phyloP scores from a whole-genome alignment of 495 filamentous ascomycete genomes.

The Tuber microsphaerosporum region DNA sequence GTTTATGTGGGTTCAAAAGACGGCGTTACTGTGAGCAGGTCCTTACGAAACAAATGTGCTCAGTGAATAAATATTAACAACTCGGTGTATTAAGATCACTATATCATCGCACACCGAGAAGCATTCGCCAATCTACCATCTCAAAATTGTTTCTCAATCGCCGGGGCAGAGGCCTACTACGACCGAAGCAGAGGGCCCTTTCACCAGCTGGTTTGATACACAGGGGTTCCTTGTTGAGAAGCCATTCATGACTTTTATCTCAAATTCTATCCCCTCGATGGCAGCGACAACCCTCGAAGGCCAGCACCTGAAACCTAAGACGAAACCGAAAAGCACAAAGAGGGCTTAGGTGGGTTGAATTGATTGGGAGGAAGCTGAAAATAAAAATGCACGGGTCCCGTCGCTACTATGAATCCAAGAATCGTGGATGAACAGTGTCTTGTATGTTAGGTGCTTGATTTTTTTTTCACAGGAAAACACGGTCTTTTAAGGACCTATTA shows the following conservation, averaged over 20 bases:
- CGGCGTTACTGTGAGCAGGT: constrained; percentile 50
- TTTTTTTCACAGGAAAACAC: background rate
- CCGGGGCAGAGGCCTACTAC: constrained; percentile 42
- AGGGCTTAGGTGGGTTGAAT: constrained; percentile 24
- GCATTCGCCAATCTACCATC: constrained; percentile 67
- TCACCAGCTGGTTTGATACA: constrained; percentile 78
- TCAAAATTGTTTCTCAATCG: constrained; percentile 55
- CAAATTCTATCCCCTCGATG: constrained; percentile 32
- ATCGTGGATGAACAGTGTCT: background rate
- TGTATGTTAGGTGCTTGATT: background rate
- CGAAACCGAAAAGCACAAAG: constrained; percentile 9
- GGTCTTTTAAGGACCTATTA: constrained; percentile 4
- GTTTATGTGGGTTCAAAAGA: constrained; percentile 67
- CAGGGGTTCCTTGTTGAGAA: constrained; percentile 73
- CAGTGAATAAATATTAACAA: constrained; percentile 22
- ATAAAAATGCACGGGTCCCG: background rate
- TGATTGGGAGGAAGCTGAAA: background rate
- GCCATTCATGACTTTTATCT: constrained; percentile 59
- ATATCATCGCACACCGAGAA: constrained; percentile 65
- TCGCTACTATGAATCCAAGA: background rate
- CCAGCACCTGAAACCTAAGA: constrained; percentile 17
- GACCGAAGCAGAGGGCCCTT: constrained; percentile 58
- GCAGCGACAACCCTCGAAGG: constrained; percentile 22
- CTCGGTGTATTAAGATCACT: constrained; percentile 49
- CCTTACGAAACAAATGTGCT: background rate